These are phyloP conservation scores for Kodamaea leandrae DNA, from an alignment of 805 yeast species.

Conservation along the genomic window DNA sequence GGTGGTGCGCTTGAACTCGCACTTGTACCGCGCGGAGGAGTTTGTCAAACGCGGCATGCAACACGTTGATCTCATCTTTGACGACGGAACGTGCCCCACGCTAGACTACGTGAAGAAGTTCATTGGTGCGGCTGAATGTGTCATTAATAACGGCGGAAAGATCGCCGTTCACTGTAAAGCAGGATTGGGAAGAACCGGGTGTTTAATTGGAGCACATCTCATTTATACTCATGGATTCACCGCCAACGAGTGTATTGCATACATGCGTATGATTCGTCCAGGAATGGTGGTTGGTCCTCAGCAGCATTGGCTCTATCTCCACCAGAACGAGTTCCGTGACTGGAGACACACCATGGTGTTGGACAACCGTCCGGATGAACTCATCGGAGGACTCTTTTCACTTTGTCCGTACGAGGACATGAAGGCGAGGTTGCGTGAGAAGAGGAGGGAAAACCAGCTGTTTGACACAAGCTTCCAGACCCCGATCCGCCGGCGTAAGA, in stretches of 20 bases:
- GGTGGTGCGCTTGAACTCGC: conserved; percentile 91
- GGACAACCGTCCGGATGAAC: conserved; percentile 61
- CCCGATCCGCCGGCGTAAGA: conserved; percentile 66
- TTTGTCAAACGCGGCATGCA: conserved; percentile 80
- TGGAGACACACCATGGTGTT: conserved; percentile 92
- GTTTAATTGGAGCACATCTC: conserved; percentile 94
- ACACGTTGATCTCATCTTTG: conserved; percentile 94
- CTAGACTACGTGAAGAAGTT: conserved; percentile 89
- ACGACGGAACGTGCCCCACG: conserved; percentile 97
- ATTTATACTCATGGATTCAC: conserved; percentile 96
- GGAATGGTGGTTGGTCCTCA: conserved; percentile 99
- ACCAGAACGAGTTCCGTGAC: conserved; percentile 92
- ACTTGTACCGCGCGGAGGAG: conserved; percentile 79
- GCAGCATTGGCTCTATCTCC: conserved; percentile 96
- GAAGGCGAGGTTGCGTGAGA: conserved; percentile 49
- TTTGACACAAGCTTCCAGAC: conserved; percentile 59
- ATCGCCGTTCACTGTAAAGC: conserved; percentile 99
- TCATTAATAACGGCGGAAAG: conserved; percentile 81
- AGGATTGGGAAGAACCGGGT: conserved; percentile 96
- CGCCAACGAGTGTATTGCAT: conserved; percentile 94
- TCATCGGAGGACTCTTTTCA: conserved; percentile 66
- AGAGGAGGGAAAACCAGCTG: conserved; percentile 31
- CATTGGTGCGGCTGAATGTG: conserved; percentile 91
- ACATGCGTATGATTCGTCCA: conserved; percentile 93
- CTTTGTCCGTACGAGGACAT: conserved; percentile 61